Conservation (phyloP, 2,329 filamentous ascomycete species). For the Rhexocercosporidium sp. region DNA sequence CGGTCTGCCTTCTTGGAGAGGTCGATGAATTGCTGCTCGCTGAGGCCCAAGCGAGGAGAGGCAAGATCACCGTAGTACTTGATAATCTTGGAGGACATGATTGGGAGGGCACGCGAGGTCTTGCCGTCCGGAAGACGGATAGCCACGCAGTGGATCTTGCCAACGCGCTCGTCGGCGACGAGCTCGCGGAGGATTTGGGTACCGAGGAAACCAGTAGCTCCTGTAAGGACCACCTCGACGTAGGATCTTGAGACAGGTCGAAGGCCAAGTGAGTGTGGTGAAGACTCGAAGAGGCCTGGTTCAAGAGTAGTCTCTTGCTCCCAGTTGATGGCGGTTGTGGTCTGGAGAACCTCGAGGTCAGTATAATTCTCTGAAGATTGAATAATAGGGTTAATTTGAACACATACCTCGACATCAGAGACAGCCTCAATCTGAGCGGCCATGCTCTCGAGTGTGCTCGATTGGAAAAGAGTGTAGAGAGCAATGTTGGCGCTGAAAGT, state of each 20-base stretch:
- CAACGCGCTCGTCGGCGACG: slow-evolving; percentile 40
- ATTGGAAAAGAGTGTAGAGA: slow-evolving; percentile 35
- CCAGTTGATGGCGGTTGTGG: slow-evolving; percentile 6
- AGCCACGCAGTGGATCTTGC: slow-evolving; percentile 51
- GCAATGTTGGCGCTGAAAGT: slow-evolving; percentile 31
- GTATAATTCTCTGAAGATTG: not conserved
- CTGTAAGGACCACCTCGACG: slow-evolving; percentile 44
- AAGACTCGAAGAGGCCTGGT: not conserved
- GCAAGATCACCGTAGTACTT: slow-evolving; percentile 47
- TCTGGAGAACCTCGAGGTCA: not conserved
- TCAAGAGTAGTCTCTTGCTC: slow-evolving; percentile 4
- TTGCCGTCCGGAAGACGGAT: slow-evolving; percentile 37
- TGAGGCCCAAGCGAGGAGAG: slow-evolving; percentile 46
- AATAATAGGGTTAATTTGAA: no score
- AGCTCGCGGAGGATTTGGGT: slow-evolving; percentile 46
- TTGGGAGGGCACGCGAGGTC: slow-evolving; percentile 9
- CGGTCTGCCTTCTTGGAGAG: slow-evolving; percentile 46
- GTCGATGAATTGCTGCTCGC: slow-evolving; percentile 32
- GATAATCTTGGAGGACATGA: slow-evolving; percentile 34
- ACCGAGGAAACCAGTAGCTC: slow-evolving; percentile 50
- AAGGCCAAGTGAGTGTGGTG: slow-evolving; percentile 8
- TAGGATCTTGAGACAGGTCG: slow-evolving; percentile 7
- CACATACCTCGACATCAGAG: slow-evolving; percentile 1
- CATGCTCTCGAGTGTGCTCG: slow-evolving; percentile 34
- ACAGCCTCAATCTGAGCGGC: slow-evolving; percentile 16